A percentile compares a stretch with the other conserved stretches of the same genome.
Evolutionary conservation across 495 filamentous ascomycete genomes (phyloP).

Genomic region (Bombardia bombarda): DNA sequence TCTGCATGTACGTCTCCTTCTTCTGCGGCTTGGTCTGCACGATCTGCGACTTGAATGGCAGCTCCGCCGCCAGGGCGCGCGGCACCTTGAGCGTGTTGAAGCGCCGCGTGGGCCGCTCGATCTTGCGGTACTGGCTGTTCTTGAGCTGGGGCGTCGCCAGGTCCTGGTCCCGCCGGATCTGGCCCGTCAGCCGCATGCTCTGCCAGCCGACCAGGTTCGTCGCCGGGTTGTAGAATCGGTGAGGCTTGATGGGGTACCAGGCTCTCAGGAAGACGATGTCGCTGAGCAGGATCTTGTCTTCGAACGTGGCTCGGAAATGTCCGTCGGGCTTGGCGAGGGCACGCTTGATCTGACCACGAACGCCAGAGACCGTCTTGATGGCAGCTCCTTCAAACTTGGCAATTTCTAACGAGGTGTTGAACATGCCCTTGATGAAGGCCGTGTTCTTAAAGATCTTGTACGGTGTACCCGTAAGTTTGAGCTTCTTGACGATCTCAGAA

Average conservation of each 20-base stretch:
- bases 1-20: slow-evolving; percentile 84
- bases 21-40: slow-evolving; percentile 68
- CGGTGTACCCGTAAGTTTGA: slow-evolving; percentile 67
- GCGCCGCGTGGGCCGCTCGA: slow-evolving; percentile 72
- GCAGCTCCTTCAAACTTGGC: slow-evolving; percentile 96
- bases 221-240: slow-evolving; percentile 93
- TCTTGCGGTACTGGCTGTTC: slow-evolving; percentile 73
- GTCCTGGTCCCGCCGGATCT: slow-evolving; percentile 70
- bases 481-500: slow-evolving; percentile 96
- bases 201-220: slow-evolving; percentile 87
- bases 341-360: slow-evolving; percentile 93
- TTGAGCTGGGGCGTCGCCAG: slow-evolving; percentile 69
- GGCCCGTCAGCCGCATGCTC: slow-evolving; percentile 88
- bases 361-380: slow-evolving; percentile 90
- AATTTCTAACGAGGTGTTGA: slow-evolving; percentile 81
- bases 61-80: slow-evolving; percentile 68
- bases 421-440: slow-evolving; percentile 98
- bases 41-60: slow-evolving; percentile 92
- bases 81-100: slow-evolving; percentile 95
- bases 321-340: slow-evolving; percentile 88
- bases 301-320: slow-evolving; percentile 91
- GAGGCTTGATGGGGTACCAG: slow-evolving; percentile 93
- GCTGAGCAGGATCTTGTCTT: slow-evolving; percentile 94
- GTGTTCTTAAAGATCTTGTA: slow-evolving; percentile 99
- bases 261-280: slow-evolving; percentile 94